These are phyloP conservation scores for Claviceps purpurea DNA, from an alignment of 2,329 filamentous ascomycete genomes.

Conservation along the genomic window DNA sequence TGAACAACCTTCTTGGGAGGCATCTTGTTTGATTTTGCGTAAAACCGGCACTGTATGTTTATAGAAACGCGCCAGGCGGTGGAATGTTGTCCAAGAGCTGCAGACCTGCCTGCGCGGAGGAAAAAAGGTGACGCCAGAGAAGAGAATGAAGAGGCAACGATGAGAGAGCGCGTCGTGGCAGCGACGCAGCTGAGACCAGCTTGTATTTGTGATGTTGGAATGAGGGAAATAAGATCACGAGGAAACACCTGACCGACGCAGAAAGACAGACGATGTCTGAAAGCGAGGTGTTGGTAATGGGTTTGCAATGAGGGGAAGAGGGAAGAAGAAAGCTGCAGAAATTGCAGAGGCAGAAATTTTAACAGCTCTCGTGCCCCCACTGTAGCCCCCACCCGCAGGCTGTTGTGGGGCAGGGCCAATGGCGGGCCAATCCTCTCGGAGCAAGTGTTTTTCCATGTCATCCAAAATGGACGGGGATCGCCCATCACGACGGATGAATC, in stretches of 20 bases:
- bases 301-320: conserved; percentile 7
- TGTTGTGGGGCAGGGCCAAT: neutral
- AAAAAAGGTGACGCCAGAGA: conserved; percentile 36
- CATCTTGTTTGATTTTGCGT: conserved; percentile 63
- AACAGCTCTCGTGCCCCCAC: conserved; percentile 10
- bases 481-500: no score
- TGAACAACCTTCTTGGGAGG: conserved; percentile 84
- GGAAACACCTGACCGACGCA: conserved; percentile 13
- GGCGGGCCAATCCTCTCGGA: conserved; percentile 1
- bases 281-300: neutral
- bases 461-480: no score
- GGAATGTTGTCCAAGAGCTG: conserved; percentile 37
- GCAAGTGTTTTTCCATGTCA: neutral
- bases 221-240: conserved; percentile 1
- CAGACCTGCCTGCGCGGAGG: conserved; percentile 54
- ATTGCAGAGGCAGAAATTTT: conserved; percentile 17
- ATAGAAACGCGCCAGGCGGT: conserved; percentile 38
- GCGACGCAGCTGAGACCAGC: conserved; percentile 28
- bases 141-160: conserved; percentile 33
- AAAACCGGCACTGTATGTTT: conserved; percentile 37
- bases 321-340: conserved; percentile 11
- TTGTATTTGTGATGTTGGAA: conserved; percentile 14
- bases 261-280: conserved; percentile 7
- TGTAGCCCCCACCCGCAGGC: neutral
- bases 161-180: conserved; percentile 30